A percentile compares a stretch with the other conserved stretches of the same genome.
These are phyloP conservation scores for Botryotinia calthae DNA, from an alignment of 2,329 filamentous ascomycete genomes.

Conservation along the genomic window DNA sequence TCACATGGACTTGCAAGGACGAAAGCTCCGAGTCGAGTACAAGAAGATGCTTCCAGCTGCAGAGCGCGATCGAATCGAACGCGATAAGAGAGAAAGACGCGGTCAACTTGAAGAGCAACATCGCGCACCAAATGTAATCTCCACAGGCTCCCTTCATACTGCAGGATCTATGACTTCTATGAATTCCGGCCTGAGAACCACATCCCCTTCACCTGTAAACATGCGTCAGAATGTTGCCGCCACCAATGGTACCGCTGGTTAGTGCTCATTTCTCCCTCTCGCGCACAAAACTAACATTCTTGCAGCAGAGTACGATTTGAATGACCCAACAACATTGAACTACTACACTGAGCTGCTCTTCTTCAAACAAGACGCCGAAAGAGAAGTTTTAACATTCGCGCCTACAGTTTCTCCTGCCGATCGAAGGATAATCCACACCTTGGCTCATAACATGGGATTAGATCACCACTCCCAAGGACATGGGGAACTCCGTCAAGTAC, in stretches of 20 bases:
- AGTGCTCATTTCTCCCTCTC: conserved; percentile 16
- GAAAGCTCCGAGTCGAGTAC: conserved; percentile 94
- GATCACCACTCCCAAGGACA: conserved; percentile 87
- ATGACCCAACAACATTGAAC: conserved; percentile 80
- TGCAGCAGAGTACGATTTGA: conserved; percentile 69
- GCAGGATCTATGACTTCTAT: conserved; percentile 78
- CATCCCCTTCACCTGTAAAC: conserved; percentile 38
- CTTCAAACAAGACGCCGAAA: conserved; percentile 76
- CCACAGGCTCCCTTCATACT: conserved; percentile 57
- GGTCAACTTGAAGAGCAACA: conserved; percentile 98
- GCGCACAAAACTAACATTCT: conserved; percentile 11
- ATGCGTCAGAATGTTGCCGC: conserved; percentile 25
- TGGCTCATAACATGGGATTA: conserved; percentile 92
- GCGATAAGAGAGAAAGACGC: conserved; percentile 92
- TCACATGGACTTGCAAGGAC: conserved; percentile 89
- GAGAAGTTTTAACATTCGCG: conserved; percentile 83
- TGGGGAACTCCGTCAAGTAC: conserved; percentile 83
- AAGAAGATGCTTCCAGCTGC: conserved; percentile 98
- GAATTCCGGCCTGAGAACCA: conserved; percentile 56
- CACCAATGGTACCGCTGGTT: conserved; percentile 23
- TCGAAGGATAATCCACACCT: conserved; percentile 85
- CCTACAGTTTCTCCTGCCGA: conserved; percentile 76
- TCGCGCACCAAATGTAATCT: conserved; percentile 55
- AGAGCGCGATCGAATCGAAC: conserved; percentile 91
- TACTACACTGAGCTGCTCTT: conserved; percentile 89